Base-by-base conservation (phyloP, 768 basidiomycete species). In the Leccinum longicurvipes region DNA sequence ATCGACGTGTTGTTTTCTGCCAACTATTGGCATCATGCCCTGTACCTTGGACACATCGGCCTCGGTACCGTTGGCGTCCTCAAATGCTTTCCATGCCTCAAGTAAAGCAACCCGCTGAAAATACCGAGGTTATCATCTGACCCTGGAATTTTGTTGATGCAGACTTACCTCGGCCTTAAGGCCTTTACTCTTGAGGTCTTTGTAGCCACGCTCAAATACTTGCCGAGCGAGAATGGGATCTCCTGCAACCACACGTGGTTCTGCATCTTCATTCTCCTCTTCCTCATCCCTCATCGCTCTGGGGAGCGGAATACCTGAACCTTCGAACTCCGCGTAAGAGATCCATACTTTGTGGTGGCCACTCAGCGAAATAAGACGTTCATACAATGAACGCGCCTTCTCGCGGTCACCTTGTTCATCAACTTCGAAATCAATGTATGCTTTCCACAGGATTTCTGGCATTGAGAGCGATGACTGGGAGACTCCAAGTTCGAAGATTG, bases 261-360 rank as follows among this genome's bases (percentile, higher is more conserved):
- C 79, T 15, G 59, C 66, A 49, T 78, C 76, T 58, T 85, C 87
- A 15, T 78, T 76, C 5, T 79, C 75, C 12, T 89, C 89, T 7
- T 87, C 87, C 12, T 86, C 88, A 51, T 87, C 89, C 39, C 88
- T 78, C 63, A 79, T 74, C 4, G 80, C 83, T 21, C 87, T 76
- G 10, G 82, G 81, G 6, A 86, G 63, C 5, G 85, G 85, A 44
- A 90, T 87, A 6, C 83, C 76, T 63, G 88, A 87, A 6, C 85
- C 88, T 72, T 98, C 96, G 63, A 98, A 97, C 62, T 89, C 79
- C 0, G 96, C 96, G 71, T 88, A 98, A 51, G 93, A 86, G 53
- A 97, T 91, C 93, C 94, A 98, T 19, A 96, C 93, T 74, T 98
- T 98, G 74, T 93, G 89, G 68, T 98, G 95, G 4, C 91, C 91